Conservation (phyloP, 345 rosid genomes). For the Eucalyptus erythrocorys region DNA sequence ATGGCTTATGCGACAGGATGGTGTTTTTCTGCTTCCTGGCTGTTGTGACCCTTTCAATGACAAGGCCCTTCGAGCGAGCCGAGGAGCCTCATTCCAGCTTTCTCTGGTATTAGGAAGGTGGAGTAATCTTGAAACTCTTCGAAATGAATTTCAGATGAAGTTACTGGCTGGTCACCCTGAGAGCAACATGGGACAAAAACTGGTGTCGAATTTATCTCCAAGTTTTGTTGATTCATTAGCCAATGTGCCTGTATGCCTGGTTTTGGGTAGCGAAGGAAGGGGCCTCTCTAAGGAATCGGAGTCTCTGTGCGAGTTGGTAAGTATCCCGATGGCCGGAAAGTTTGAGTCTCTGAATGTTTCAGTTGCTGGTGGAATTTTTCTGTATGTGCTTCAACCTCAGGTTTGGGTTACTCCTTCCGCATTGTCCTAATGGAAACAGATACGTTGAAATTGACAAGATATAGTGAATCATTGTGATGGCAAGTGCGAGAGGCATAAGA, state of each 20-base stretch:
- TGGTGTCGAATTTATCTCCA: constrained; percentile 26
- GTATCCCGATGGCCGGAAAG: constrained; percentile 79
- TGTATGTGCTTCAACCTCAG: constrained; percentile 54
- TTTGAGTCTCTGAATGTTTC: constrained; percentile 91
- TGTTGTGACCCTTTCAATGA: constrained; percentile 92
- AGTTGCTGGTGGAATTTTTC: constrained; percentile 91
- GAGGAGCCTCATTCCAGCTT: constrained; percentile 84
- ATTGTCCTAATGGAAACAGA: not conserved
- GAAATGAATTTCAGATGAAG: constrained; percentile 47
- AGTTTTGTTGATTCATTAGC: constrained; percentile 36
- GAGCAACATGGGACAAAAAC: constrained; percentile 17
- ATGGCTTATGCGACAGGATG: constrained; percentile 28
- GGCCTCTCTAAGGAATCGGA: constrained; percentile 65
- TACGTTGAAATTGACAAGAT: not conserved
- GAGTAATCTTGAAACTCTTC: constrained; percentile 51
- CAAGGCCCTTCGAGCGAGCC: constrained; percentile 86
- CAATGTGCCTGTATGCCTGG: constrained; percentile 46
- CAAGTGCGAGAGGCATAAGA: not conserved
- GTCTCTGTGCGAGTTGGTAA: constrained; percentile 56
- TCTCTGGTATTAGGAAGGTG: constrained; percentile 73
- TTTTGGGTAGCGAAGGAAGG: constrained; percentile 82
- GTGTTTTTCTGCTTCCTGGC: constrained; percentile 92
- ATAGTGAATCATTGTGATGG: not conserved
- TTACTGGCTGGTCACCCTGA: constrained; percentile 81
- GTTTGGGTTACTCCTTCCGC: not conserved